Evolutionary conservation across 164 flowering plant species (phyloP).

Genomic region (Annona cherimola): DNA sequence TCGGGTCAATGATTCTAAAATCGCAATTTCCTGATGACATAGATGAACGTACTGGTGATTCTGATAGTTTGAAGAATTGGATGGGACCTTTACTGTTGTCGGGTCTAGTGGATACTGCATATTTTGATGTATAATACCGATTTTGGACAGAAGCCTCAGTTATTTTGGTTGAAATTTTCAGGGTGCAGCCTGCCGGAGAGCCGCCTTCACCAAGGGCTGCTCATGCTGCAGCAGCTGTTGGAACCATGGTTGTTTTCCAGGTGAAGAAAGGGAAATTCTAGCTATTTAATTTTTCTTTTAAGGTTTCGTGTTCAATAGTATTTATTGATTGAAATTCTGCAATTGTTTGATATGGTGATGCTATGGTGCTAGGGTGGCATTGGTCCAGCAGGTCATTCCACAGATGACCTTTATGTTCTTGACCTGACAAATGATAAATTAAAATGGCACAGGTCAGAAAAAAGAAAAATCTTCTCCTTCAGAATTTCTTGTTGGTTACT

Average conservation of each 20-base stretch:
- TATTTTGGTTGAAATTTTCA: constrained; percentile 23
- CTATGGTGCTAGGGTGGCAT: constrained; percentile 81
- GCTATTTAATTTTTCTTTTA: neutral
- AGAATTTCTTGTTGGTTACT: neutral
- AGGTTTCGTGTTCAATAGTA: neutral
- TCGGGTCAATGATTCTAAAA: neutral
- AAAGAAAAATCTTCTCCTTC: neutral
- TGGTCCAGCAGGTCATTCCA: constrained; percentile 99
- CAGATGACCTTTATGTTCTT: constrained; percentile 91
- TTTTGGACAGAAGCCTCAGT: neutral
- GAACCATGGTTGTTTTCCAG: constrained; percentile 99
- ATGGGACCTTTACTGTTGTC: neutral
- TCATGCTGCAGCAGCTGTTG: constrained; percentile 92
- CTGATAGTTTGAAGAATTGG: neutral
- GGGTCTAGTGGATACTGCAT: neutral
- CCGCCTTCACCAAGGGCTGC: constrained; percentile 99
- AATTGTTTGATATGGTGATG: constrained; percentile 10
- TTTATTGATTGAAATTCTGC: neutral
- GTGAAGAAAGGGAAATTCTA: constrained; percentile 28
- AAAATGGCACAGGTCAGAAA: constrained; percentile 89
- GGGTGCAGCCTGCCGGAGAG: constrained; percentile 81
- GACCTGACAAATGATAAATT: constrained; percentile 85
- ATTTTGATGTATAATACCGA: neutral
- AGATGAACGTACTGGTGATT: no score
- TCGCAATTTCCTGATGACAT: neutral